Evolutionary conservation across 805 yeast genomes (phyloP), one percentile per base, ranked within the genome.

Genomic region (Saturnispora quitensis): DNA sequence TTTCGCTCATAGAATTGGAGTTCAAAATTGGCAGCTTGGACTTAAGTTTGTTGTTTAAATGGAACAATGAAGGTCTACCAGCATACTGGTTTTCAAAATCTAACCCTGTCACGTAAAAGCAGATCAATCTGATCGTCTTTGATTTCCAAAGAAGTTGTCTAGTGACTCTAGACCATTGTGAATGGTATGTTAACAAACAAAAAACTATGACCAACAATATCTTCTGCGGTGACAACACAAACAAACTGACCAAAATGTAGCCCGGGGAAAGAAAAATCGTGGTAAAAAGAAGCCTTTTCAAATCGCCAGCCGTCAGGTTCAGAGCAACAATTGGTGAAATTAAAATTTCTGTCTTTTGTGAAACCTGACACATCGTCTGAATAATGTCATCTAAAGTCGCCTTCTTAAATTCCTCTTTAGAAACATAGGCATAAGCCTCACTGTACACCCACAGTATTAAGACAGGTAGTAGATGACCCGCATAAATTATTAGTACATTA

Each of bases 371-470:
- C 62, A 93, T 75, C 6, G 84, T 77, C 55, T 81, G 87, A 10
- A 90, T 82, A 43, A 89, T 85, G 53, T 88, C 91, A 63, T 91
- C 98, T 55, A 93, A 72, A 0, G 96, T 87, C 13, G 97, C 93
- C 56, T 82, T 81, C 27, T 72, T 70, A 35, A 73, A 77, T 55
- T 86, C 80, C 56, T 80, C 81, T 50, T 72, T 74, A 53, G 76
- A 78, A 42, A 86, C 80, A 58, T 71, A 72, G 49, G 73, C 72
- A 57, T 81, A 81, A 53, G 84, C 66, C 44, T 78, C 65, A 0
- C 86, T 80, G 62, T 84, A 86, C 8, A 79, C 65, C 42, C 83
- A 75, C 18, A 86, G 69, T 2, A 81, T 58, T 0, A 78, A 79
- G 38, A 85, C 90, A 5, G 85, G 73, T 3, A 86, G 66, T 46